Percentiles rank a stretch among this genome's conserved stretches.
Evolutionary conservation across 306 rosid genomes (phyloP).

Genomic region (Fagus sylvatica): DNA sequence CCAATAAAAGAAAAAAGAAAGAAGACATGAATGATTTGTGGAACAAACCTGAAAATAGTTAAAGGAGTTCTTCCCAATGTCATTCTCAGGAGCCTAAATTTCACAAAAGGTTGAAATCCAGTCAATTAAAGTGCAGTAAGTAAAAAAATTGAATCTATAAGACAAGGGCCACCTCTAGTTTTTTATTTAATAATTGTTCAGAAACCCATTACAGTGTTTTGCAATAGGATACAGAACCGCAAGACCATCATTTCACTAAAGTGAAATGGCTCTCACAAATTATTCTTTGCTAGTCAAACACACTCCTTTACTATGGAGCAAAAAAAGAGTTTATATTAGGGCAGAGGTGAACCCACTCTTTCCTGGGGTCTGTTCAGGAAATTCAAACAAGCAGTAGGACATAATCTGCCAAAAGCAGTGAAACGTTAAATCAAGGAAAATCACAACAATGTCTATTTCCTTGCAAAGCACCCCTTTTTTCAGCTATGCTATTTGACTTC

Average conservation of each 20-base stretch:
- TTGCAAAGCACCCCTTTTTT: background rate
- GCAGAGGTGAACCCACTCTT: background rate
- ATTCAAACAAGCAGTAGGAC: conserved; percentile 10
- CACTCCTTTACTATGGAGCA: background rate
- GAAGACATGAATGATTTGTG: background rate
- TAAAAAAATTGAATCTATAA: background rate
- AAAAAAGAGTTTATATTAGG: background rate
- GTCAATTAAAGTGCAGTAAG: conserved; percentile 29
- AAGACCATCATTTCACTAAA: background rate
- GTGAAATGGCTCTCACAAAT: conserved; percentile 4
- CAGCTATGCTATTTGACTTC: conserved; percentile 1
- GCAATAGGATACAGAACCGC: background rate
- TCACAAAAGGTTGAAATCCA: conserved; percentile 22
- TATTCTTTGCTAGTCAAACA: background rate
- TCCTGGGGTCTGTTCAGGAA: background rate
- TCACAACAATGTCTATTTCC: conserved; percentile 2
- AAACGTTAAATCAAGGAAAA: background rate
- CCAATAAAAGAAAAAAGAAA: no score
- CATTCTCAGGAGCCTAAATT: conserved; percentile 82
- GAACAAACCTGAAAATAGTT: conserved; percentile 88
- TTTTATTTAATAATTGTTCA: background rate
- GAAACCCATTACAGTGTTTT: background rate
- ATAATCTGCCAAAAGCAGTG: conserved; percentile 1
- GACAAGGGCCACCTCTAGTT: background rate
- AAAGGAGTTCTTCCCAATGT: conserved; percentile 89